Conservation (phyloP, 805 yeast species). For the Yamadazyma paraphyllophila region DNA sequence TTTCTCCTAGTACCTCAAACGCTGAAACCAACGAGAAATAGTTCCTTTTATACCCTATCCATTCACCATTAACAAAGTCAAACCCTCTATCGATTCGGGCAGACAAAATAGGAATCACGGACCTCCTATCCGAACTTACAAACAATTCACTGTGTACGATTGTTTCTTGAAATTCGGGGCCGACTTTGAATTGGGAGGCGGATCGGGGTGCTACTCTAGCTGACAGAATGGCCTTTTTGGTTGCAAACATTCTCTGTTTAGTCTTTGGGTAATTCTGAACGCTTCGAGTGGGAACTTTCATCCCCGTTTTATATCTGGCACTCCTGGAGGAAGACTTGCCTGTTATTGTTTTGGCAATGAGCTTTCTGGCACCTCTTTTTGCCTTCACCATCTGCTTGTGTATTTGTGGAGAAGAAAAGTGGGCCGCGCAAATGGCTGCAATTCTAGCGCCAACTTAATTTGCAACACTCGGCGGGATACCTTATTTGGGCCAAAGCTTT, state of each 20-base stretch:
- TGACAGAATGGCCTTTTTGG: not conserved
- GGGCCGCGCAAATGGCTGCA: slow-evolving; percentile 3
- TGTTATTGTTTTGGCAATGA: not conserved
- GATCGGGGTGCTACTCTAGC: slow-evolving; percentile 59
- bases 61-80: slow-evolving; percentile 46
- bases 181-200: slow-evolving; percentile 60
- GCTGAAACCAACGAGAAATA: slow-evolving; percentile 64
- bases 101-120: slow-evolving; percentile 38
- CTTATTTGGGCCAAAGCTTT: no score
- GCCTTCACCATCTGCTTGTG: no score
- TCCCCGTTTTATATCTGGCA: no score
- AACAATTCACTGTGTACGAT: slow-evolving; percentile 8
- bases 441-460: not conserved
- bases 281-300: not conserved
- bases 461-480: not conserved
- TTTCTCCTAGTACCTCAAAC: slow-evolving; percentile 35
- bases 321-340: not conserved
- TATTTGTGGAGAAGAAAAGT: not conserved
- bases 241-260: not conserved
- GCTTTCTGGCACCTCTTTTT: not conserved
- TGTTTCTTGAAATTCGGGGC: slow-evolving; percentile 54
- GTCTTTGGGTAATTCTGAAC: not conserved
- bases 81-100: slow-evolving; percentile 69
- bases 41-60: slow-evolving; percentile 73
- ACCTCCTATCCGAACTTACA: slow-evolving; percentile 14